These are phyloP conservation scores for Sextonia rubra DNA, from an alignment of 164 flowering plant species.

Conservation along the genomic window DNA sequence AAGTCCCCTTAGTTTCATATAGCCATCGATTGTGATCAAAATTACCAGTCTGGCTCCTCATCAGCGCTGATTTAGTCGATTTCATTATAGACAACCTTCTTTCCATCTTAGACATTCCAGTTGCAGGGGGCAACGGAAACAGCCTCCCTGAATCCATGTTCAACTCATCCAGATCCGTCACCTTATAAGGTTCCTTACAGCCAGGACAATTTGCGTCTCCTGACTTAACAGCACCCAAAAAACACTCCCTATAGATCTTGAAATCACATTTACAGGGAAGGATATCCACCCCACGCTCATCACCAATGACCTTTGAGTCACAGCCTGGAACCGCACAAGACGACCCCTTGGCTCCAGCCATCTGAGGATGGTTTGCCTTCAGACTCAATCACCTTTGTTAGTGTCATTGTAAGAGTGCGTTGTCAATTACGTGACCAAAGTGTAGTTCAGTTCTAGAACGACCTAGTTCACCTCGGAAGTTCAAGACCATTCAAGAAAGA, in stretches of 20 bases:
- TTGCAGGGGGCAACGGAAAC: constrained; percentile 30
- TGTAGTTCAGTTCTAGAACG: too few species aligned
- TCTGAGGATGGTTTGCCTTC: constrained; percentile 58
- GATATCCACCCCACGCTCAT: constrained; percentile 51
- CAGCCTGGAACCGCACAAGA: constrained; percentile 56
- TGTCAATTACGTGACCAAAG: too few species aligned
- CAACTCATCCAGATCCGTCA: constrained; percentile 47
- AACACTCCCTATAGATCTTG: constrained; percentile 71
- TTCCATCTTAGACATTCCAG: constrained; percentile 25
- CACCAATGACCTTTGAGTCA: constrained; percentile 62
- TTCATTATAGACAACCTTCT: constrained; percentile 53
- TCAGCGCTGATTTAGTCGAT: constrained; percentile 31
- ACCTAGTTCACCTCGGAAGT: too few species aligned
- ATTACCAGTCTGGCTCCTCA: constrained; percentile 58
- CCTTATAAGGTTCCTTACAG: constrained; percentile 58
- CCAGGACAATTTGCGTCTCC: constrained; percentile 59
- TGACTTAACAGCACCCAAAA: constrained; percentile 52
- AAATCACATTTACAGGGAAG: constrained; percentile 69
- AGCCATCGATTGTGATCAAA: constrained; percentile 80
- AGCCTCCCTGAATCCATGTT: constrained; percentile 21
- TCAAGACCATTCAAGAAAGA: too few species aligned
- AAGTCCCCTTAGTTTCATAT: constrained; percentile 74
- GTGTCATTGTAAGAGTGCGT: too few species aligned
- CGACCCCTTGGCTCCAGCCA: constrained; percentile 57
- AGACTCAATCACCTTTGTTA: constrained; percentile 61